These are phyloP conservation scores for Picochlorum sp. DNA, from an alignment of 139 green algal genomes.

Conservation along the genomic window DNA sequence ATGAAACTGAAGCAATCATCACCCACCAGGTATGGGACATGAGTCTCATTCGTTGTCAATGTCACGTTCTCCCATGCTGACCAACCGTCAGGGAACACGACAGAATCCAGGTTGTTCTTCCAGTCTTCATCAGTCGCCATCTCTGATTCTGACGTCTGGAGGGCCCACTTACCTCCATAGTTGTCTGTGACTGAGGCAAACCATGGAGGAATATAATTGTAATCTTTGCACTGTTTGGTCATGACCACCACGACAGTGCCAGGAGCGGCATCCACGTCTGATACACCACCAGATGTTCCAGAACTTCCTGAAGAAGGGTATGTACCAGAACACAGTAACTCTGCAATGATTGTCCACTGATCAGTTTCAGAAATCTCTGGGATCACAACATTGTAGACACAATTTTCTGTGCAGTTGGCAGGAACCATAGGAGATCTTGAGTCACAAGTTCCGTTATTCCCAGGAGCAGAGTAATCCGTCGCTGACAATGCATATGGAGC, in stretches of 20 bases:
- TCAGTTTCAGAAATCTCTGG: not conserved
- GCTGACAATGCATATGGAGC: slow-evolving; percentile 3
- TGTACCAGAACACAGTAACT: not conserved
- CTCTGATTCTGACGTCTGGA: not conserved
- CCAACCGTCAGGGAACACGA: not conserved
- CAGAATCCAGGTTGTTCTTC: not conserved
- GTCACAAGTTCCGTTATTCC: not conserved
- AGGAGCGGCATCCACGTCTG: not conserved
- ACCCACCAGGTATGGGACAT: not conserved
- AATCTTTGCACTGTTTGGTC: slow-evolving; percentile 6
- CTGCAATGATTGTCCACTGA: slow-evolving; percentile 2
- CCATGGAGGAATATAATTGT: slow-evolving; percentile 2
- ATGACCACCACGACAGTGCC: not conserved
- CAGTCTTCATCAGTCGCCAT: not conserved
- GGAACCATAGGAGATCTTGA: not conserved
- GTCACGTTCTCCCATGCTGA: not conserved
- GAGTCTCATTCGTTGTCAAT: not conserved
- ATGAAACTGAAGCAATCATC: slow-evolving; percentile 3
- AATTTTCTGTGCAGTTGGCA: slow-evolving; percentile 4
- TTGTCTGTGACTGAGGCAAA: slow-evolving; percentile 3
- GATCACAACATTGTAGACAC: not conserved
- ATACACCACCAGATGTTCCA: not conserved
- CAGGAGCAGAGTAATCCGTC: not conserved
- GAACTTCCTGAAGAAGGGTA: not conserved
- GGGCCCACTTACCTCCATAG: not conserved